Base-by-base conservation (phyloP, 805 yeast species). In the Ogataea chonburiensis region DNA sequence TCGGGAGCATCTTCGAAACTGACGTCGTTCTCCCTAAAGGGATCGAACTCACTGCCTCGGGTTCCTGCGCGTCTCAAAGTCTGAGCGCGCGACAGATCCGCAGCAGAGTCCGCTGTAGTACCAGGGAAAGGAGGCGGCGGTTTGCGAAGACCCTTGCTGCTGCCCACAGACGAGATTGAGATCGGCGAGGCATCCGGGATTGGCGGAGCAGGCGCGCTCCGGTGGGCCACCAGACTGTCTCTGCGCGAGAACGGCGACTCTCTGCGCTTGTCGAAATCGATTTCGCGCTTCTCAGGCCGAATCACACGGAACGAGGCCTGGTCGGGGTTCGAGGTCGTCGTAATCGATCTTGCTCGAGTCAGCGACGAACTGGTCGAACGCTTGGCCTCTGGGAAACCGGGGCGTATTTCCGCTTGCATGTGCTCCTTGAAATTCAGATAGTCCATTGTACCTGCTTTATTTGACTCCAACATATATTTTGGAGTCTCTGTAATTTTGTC, bases 241-340 rank as follows among this genome's bases (percentile, higher is more conserved):
- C 40, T 40, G 1, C 79, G 71, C 2, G 70, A 61, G 51, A 74
- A 84, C 1, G 95, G 94, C 0, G 95, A 81, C 29, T 76, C 77
- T 28, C 95, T 63, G 34, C 87, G 68, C 48, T 82, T 77, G 50
- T 86, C 93, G 53, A 86, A 86, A 57, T 88, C 88, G 42, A 86
- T 86, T 50, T 84, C 95, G 21, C 73, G 66, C 10, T 73, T 75
- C n/a, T 73, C 77, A 16, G 76, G 73, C 20, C 89, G 63, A 7
- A 86, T 71, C 1, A 86, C 80, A 40, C 81, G 70, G 55, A 86
- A 86, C 0, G 86, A 66, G 26, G 73, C 48, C n/a, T 17, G 26
- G 24, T 42, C 49, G 7, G 49, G 40, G 24, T 41, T 38, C 5
- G 57, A 51, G 0, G 58, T 49, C 3, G 52, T 54, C 2, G 64